A percentile compares a stretch with the other conserved stretches of the same genome.
These are phyloP conservation scores for Immersiporthe knoxdaviesiana DNA, from an alignment of 2,329 filamentous ascomycete species.

Conservation along the genomic window DNA sequence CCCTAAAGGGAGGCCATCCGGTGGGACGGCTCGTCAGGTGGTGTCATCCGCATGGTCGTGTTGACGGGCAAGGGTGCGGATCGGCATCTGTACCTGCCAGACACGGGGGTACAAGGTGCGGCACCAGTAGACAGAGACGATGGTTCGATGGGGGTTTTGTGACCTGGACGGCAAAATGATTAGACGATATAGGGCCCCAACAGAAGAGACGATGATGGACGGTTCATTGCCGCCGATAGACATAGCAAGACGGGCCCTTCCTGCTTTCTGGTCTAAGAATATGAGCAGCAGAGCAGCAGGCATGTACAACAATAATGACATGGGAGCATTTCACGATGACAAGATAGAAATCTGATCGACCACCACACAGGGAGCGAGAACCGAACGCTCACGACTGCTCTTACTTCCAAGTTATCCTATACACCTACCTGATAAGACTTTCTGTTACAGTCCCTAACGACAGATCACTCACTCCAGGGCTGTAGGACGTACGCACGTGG, in stretches of 20 bases:
- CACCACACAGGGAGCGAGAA: too few relatives aligned
- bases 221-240: not conserved
- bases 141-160: not conserved
- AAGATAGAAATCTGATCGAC: not conserved
- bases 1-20: slow-evolving; percentile 94
- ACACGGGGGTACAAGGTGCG: slow-evolving; percentile 80
- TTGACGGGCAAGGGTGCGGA: slow-evolving; percentile 87
- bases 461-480: not conserved
- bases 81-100: slow-evolving; percentile 93
- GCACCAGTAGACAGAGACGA: slow-evolving; percentile 66
- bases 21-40: slow-evolving; percentile 98
- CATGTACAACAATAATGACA: slow-evolving; percentile 19
- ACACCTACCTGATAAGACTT: too few relatives aligned
- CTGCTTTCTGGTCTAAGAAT: slow-evolving; percentile 4
- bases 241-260: slow-evolving; percentile 3
- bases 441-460: not conserved
- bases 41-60: slow-evolving; percentile 97
- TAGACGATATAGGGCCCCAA: too few relatives aligned
- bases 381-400: too few relatives aligned
- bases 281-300: slow-evolving; percentile 10
- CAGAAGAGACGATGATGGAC: too few relatives aligned
- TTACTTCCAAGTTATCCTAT: too few relatives aligned
- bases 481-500: not conserved
- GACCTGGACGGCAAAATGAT: not conserved
- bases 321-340: slow-evolving; percentile 11